A percentile compares a stretch with the other conserved stretches of the same genome.
Evolutionary conservation across 2,329 filamentous ascomycete genomes (phyloP).

Genomic region (Colletotrichum sp.): DNA sequence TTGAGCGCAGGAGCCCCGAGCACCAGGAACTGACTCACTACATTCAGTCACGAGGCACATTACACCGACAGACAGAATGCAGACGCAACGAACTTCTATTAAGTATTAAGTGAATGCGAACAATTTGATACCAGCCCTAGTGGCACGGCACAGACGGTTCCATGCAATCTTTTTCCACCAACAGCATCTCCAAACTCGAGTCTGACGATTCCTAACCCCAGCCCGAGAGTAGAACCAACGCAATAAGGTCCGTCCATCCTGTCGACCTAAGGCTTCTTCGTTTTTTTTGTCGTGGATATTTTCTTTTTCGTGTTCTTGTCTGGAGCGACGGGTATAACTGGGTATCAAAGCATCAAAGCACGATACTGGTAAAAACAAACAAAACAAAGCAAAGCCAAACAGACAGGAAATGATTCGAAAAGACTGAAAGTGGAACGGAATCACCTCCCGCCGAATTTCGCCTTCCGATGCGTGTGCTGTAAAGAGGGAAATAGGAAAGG

Average conservation of each 20-base stretch:
- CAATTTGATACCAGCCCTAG: conserved; percentile 22
- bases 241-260: conserved; percentile 14
- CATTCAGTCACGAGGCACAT: not conserved
- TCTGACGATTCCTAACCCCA: conserved; percentile 20
- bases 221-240: conserved; percentile 24
- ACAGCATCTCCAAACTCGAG: conserved; percentile 20
- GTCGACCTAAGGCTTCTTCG: conserved; percentile 22
- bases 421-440: conserved; percentile 15
- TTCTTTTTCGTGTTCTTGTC: conserved; percentile 27
- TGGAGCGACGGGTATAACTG: conserved; percentile 35
- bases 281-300: conserved; percentile 27
- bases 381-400: conserved; percentile 21
- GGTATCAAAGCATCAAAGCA: conserved; percentile 40
- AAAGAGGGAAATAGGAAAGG: conserved; percentile 27
- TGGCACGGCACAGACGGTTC: conserved; percentile 19
- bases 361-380: conserved; percentile 25
- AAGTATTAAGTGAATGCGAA: conserved; percentile 41
- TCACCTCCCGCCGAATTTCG: conserved; percentile 15
- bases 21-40: not conserved
- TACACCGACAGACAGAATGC: not conserved
- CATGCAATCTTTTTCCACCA: conserved; percentile 16
- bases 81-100: conserved; percentile 46
- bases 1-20: not conserved
- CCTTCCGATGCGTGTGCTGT: conserved; percentile 24
- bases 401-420: conserved; percentile 25